Conservation (phyloP, 2,329 filamentous ascomycete genomes). For the Trichoderma aggressivum region DNA sequence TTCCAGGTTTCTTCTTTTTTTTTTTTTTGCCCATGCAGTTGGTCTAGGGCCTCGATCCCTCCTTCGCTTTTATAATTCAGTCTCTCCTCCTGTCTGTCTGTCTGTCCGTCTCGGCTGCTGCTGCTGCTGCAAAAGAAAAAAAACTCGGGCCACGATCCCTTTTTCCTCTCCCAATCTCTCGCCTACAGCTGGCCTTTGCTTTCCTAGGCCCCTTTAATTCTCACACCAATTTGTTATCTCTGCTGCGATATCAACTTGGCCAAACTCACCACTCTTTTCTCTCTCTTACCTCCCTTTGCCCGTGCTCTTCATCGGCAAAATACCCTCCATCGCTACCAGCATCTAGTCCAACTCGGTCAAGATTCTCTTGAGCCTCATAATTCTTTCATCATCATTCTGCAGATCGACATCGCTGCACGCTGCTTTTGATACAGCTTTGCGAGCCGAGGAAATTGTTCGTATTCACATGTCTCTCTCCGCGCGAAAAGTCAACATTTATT, state of each 20-base stretch:
- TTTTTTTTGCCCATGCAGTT: not conserved
- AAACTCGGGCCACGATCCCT: not conserved
- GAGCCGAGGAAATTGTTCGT: not conserved
- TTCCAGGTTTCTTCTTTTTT: not conserved
- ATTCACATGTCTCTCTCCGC: not conserved
- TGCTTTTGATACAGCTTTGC: not conserved
- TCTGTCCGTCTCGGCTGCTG: not conserved
- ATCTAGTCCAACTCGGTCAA: not conserved
- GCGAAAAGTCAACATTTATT: not conserved
- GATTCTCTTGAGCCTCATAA: not conserved
- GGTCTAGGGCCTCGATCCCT: not conserved
- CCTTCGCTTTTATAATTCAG: slow-evolving; percentile 16
- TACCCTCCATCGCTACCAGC: not conserved
- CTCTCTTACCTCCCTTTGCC: not conserved
- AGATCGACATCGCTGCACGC: not conserved
- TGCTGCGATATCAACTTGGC: not conserved
- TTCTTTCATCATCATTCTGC: not conserved
- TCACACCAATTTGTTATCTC: not conserved
- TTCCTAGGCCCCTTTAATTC: not conserved
- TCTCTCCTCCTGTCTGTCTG: slow-evolving; percentile 3
- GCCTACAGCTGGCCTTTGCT: slow-evolving; percentile 4
- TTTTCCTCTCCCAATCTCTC: slow-evolving; percentile 2
- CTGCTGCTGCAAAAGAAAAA: not conserved
- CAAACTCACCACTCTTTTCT: not conserved
- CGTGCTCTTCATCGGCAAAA: not conserved